These are phyloP conservation scores for Asterella californica DNA, from an alignment of 225 moss, liverwort and hornwort genomes.

Conservation along the genomic window DNA sequence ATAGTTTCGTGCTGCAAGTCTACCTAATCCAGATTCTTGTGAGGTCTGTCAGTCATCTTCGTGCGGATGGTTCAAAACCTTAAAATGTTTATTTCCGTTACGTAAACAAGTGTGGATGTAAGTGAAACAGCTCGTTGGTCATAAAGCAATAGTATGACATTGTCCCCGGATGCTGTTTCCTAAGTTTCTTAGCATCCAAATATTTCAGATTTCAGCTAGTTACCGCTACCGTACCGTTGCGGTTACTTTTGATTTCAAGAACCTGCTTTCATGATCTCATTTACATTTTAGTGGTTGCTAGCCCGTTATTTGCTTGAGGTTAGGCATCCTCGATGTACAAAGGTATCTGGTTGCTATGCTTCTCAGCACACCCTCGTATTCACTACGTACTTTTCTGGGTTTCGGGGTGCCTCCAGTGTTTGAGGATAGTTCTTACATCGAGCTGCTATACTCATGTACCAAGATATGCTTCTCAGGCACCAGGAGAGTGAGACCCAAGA, in stretches of 20 bases:
- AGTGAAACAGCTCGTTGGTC: too few relatives aligned
- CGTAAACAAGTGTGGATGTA: too few relatives aligned
- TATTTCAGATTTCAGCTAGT: background rate
- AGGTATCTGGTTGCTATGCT: too few relatives aligned
- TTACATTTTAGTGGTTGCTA: background rate
- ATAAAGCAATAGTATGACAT: too few relatives aligned
- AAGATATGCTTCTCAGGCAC: slow-evolving; percentile 41
- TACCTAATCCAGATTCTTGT: background rate
- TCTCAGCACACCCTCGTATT: too few relatives aligned
- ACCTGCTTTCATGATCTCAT: background rate
- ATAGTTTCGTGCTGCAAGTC: background rate
- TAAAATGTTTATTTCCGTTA: background rate
- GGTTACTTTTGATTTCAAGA: background rate
- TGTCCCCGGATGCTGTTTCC: too few relatives aligned
- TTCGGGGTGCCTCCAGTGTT: too few relatives aligned
- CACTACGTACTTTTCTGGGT: too few relatives aligned
- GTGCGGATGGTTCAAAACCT: background rate
- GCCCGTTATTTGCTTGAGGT: background rate
- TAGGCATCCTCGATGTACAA: background rate
- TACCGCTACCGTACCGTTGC: background rate
- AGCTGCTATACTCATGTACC: too few relatives aligned
- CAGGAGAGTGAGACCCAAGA: slow-evolving; percentile 46
- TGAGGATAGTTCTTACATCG: too few relatives aligned
- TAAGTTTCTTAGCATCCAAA: background rate
- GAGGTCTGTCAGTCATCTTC: background rate